Base-by-base conservation (phyloP, 768 basidiomycete species). In the Trametes sanguinea region DNA sequence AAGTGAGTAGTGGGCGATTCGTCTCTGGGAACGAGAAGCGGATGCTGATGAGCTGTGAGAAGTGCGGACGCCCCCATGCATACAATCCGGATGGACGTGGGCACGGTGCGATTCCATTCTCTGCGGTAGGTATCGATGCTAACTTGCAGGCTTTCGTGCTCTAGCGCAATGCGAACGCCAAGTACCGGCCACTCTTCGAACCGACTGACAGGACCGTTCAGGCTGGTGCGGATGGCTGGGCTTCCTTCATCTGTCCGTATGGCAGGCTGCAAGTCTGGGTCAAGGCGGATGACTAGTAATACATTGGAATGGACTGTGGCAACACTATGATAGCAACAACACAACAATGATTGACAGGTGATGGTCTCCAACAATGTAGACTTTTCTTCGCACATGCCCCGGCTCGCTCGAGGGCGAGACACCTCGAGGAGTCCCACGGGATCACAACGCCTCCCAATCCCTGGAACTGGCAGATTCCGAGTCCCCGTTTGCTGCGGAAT, bases 251-350 rank as follows among this genome's bases (percentile, higher is more conserved):
- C 42, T 89, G 87, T 69, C 79, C 79, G 22, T 75, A 79, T 6
- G 80, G 80, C 44, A 74, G 72, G 33, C 78, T 88, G 3, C 81
- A 87, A 68, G 82, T 92, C 14, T 92, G 89, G 89, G 73, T 79
- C 16, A 70, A 29, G 10, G 57, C 58, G 47, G 37, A 43, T 10
- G 32, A 29, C 44, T 43, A 63, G 53, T 48, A 39, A 30, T 57
- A 39, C 45, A 47, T 37, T 37, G 42, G 42, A 43, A 16, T 43
- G 46, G 51, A 58, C 50, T 32, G 32, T 32, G 50, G 32, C 17
- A 17, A 16, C 33, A 44, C 30, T 37, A 52, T 33, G 32, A 59
- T 47, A 59, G 39, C 50, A 40, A 17, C 10, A 48, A 37, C 39
- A 47, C 56, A 57, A 50, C 46, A 48, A 51, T 33, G 14, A 27